Conservation (phyloP, 108 stramenopile species). For the Nitzschia sp. region DNA sequence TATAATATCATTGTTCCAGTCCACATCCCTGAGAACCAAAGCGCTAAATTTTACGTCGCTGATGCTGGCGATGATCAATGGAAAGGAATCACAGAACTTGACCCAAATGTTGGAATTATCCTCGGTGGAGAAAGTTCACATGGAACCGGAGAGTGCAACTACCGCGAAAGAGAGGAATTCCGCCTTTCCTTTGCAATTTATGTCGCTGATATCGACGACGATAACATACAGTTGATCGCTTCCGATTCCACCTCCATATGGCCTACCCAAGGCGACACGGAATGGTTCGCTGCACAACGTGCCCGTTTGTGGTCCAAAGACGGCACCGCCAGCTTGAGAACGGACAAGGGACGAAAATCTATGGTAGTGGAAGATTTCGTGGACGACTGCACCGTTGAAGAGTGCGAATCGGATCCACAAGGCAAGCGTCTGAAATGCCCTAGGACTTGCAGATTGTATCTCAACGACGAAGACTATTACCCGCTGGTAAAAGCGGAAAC, state of each 20-base stretch:
- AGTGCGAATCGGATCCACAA: slow-evolving; percentile 23
- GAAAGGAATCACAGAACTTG: slow-evolving; percentile 40
- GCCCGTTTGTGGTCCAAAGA: slow-evolving; percentile 35
- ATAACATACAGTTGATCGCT: slow-evolving; percentile 45
- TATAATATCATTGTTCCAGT: slow-evolving; percentile 45
- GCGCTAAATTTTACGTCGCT: slow-evolving; percentile 26
- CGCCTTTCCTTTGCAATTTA: slow-evolving; percentile 66
- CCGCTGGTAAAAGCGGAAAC: slow-evolving; percentile 4
- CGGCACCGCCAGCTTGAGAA: slow-evolving; percentile 30
- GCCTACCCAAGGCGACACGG: slow-evolving; percentile 38
- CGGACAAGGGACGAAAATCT: slow-evolving; percentile 48
- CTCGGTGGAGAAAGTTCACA: slow-evolving; percentile 69
- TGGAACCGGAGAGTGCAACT: slow-evolving; percentile 67
- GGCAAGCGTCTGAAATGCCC: slow-evolving; percentile 31
- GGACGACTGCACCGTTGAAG: slow-evolving; percentile 19
- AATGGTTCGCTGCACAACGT: slow-evolving; percentile 27
- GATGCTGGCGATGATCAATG: slow-evolving; percentile 17
- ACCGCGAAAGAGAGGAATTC: slow-evolving; percentile 57
- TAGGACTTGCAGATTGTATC: slow-evolving; percentile 40
- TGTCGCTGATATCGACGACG: slow-evolving; percentile 62
- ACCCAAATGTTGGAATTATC: slow-evolving; percentile 48
- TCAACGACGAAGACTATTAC: slow-evolving; percentile 40
- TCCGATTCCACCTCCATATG: slow-evolving; percentile 35
- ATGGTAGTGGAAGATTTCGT: slow-evolving; percentile 33
- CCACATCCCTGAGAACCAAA: slow-evolving; percentile 26